Evolutionary conservation across 2,329 filamentous ascomycete species (phyloP).

Genomic region (Penicillium fuscoglaucum): DNA sequence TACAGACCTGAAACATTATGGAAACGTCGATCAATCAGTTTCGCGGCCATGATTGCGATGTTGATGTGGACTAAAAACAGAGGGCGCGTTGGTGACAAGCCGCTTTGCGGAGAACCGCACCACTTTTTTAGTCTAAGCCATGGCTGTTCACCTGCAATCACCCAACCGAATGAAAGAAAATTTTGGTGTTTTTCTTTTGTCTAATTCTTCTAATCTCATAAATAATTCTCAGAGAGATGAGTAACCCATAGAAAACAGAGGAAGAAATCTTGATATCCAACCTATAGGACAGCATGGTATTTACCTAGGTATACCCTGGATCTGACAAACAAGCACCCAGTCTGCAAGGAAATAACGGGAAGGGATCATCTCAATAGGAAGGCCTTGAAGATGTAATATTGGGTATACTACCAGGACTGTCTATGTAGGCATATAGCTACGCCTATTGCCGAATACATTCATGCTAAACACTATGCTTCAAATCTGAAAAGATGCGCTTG

Average conservation of each 20-base stretch:
- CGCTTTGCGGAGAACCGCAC: conserved; percentile 15
- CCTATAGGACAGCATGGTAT: too few species aligned
- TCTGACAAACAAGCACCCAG: too few species aligned
- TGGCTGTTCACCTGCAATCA: background rate
- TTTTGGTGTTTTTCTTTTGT: background rate
- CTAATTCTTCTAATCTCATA: background rate
- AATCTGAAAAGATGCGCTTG: background rate
- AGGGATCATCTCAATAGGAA: too few species aligned
- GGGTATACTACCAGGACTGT: background rate
- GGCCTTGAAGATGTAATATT: too few species aligned
- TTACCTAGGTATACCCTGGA: too few species aligned
- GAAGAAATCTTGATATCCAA: too few species aligned
- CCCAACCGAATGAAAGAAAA: background rate
- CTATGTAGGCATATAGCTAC: background rate
- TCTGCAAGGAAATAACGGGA: too few species aligned
- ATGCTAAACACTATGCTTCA: background rate
- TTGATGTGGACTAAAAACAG: conserved; percentile 11
- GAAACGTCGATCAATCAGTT: conserved; percentile 39
- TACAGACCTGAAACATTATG: conserved; percentile 42
- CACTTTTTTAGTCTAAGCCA: background rate
- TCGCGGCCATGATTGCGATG: conserved; percentile 37
- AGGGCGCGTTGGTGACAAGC: conserved; percentile 8
- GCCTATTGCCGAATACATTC: background rate
- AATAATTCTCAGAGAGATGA: too few species aligned
- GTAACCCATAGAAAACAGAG: too few species aligned